Conservation (phyloP, 768 basidiomycete genomes). For the Podaxis sp. region DNA sequence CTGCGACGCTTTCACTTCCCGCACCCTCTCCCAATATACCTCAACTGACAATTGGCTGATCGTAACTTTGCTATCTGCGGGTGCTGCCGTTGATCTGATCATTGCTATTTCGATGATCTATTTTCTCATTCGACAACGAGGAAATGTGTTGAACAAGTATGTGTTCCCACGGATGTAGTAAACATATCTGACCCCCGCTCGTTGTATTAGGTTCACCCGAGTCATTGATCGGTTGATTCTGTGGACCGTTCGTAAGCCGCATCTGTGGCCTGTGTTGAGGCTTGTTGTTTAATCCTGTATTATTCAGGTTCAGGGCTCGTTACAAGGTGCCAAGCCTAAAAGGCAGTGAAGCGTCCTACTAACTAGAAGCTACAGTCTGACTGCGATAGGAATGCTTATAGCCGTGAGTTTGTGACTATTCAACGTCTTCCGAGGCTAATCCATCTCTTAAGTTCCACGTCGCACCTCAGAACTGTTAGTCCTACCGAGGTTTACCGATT, state of each 20-base stretch:
- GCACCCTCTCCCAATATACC: neutral
- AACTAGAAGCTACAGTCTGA: neutral
- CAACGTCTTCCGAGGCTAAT: neutral
- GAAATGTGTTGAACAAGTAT: neutral
- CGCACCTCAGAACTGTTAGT: neutral
- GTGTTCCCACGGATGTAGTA: neutral
- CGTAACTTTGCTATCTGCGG: neutral
- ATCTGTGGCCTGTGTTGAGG: neutral
- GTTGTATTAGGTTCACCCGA: neutral
- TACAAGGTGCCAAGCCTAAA: neutral
- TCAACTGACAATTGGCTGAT: constrained; percentile 2
- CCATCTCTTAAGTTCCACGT: neutral
- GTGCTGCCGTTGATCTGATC: neutral
- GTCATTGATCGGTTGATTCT: neutral
- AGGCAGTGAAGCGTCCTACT: neutral
- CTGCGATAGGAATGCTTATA: neutral
- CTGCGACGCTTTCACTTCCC: neutral
- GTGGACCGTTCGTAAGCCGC: constrained; percentile 3
- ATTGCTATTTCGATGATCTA: constrained; percentile 10
- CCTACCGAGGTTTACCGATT: neutral
- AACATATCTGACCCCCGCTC: neutral
- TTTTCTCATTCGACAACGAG: neutral
- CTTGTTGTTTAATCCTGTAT: neutral
- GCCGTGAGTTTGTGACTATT: neutral
- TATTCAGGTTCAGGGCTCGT: neutral